These are phyloP conservation scores for Hura crepitans DNA, from an alignment of 441 rosid genomes.

Conservation along the genomic window DNA sequence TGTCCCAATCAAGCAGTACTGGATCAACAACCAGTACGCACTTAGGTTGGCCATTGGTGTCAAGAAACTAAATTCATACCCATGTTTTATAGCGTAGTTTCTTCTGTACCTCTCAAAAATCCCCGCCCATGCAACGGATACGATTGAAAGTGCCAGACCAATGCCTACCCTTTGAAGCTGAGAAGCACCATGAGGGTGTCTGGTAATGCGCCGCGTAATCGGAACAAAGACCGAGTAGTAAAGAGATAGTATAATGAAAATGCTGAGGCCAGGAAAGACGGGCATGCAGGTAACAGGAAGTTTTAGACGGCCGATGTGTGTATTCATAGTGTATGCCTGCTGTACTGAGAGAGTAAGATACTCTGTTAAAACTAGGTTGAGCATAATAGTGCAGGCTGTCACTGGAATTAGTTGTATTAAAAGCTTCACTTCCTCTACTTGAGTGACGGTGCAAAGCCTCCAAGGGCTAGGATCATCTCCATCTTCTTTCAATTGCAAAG, in stretches of 20 bases:
- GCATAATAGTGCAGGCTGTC: conserved; percentile 73
- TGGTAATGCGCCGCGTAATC: conserved; percentile 57
- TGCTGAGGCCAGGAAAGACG: conserved; percentile 81
- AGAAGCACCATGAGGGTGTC: conserved; percentile 89
- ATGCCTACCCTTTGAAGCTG: conserved; percentile 95
- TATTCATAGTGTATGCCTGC: conserved; percentile 81
- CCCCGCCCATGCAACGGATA: conserved; percentile 74
- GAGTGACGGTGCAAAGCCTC: conserved; percentile 91
- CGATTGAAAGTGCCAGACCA: conserved; percentile 66
- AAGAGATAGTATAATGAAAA: conserved; percentile 69
- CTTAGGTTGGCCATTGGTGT: conserved; percentile 64
- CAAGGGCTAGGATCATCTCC: conserved; percentile 65
- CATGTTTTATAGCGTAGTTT: conserved; percentile 62
- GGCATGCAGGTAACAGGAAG: conserved; percentile 96
- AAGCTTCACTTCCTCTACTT: conserved; percentile 94
- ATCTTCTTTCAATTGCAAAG: conserved; percentile 78
- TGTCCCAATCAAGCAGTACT: conserved; percentile 80
- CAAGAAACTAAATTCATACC: conserved; percentile 49
- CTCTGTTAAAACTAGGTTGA: conserved; percentile 62
- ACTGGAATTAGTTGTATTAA: conserved; percentile 68
- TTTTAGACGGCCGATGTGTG: conserved; percentile 61
- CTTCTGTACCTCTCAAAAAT: conserved; percentile 73
- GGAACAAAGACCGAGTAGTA: conserved; percentile 76
- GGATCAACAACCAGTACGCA: conserved; percentile 83
- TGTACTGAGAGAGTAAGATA: conserved; percentile 88